Evolutionary conservation across 2,329 filamentous ascomycete genomes (phyloP).

Genomic region (Mycosphaerella sp.): DNA sequence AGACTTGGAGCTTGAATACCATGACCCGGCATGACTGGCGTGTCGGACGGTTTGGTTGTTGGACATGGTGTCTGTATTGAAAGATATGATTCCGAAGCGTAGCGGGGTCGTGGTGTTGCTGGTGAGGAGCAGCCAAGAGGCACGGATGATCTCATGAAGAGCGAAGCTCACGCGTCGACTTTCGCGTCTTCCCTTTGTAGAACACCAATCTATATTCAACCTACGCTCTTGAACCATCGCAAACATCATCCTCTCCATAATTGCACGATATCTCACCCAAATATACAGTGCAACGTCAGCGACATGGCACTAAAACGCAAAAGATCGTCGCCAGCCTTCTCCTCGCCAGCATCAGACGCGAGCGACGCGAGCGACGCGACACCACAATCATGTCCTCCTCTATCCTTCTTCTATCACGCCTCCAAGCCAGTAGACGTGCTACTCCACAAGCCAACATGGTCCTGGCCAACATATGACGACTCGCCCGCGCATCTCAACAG

Average conservation of each 20-base stretch:
- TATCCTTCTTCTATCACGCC: slow-evolving; percentile 29
- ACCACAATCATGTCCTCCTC: slow-evolving; percentile 18
- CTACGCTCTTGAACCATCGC: background rate
- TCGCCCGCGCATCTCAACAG: slow-evolving; percentile 42
- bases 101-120: background rate
- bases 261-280: background rate
- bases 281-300: slow-evolving; percentile 3
- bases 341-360: slow-evolving; percentile 38
- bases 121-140: background rate
- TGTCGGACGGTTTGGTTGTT: slow-evolving; percentile 40
- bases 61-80: slow-evolving; percentile 16
- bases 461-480: slow-evolving; percentile 25
- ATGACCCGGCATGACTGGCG: slow-evolving; percentile 75
- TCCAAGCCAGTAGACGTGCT: slow-evolving; percentile 24
- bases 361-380: slow-evolving; percentile 30
- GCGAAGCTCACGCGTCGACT: background rate
- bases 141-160: background rate
- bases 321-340: slow-evolving; percentile 42
- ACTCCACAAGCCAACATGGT: slow-evolving; percentile 25
- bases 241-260: background rate
- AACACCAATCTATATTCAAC: too few relatives aligned
- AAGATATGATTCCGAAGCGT: background rate
- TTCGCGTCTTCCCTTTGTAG: background rate
- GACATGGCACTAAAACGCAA: slow-evolving; percentile 55
- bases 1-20: slow-evolving; percentile 64